phyloP scores from a whole-genome alignment of 805 yeast species.

The Metschnikowia chrysomelidarum region DNA sequence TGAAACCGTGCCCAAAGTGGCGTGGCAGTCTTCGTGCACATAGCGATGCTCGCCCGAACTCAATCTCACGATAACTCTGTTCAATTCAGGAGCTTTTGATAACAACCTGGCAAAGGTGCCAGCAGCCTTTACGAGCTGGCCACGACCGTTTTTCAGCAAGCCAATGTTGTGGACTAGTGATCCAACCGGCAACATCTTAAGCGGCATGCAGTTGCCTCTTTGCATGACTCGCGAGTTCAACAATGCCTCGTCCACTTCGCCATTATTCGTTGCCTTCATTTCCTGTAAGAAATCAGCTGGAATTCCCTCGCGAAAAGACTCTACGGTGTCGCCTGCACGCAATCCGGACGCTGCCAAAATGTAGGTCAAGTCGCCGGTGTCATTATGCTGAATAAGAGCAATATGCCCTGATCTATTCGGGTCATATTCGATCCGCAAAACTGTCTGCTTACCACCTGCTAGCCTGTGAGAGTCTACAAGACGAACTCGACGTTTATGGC shows the following conservation, averaged over 20 bases:
- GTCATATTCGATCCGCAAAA: conserved; percentile 89
- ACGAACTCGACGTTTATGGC: conserved; percentile 85
- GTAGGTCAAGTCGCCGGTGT: conserved; percentile 65
- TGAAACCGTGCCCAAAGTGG: conserved; percentile 90
- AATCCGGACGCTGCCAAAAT: conserved; percentile 90
- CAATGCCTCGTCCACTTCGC: conserved; percentile 88
- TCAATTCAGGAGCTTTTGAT: conserved; percentile 68
- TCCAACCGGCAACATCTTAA: conserved; percentile 92
- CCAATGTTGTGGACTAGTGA: conserved; percentile 88
- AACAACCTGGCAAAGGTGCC: conserved; percentile 90
- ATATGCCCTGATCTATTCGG: conserved; percentile 93
- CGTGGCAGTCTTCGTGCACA: conserved; percentile 81
- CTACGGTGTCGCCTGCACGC: conserved; percentile 89
- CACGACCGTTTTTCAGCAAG: conserved; percentile 66
- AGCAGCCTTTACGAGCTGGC: conserved; percentile 88
- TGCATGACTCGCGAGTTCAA: conserved; percentile 82
- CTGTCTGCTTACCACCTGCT: conserved; percentile 70
- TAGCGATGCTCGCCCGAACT: conserved; percentile 94
- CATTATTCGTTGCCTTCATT: conserved; percentile 65
- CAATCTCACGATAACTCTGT: conserved; percentile 74
- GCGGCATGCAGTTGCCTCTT: conserved; percentile 92
- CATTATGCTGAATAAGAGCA: conserved; percentile 71
- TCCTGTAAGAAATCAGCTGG: conserved; percentile 70
- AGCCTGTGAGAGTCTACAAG: conserved; percentile 72
- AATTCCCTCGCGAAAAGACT: conserved; percentile 84